Base-by-base conservation (phyloP, 139 green algal genomes). In the Chlamydomonas sp. region DNA sequence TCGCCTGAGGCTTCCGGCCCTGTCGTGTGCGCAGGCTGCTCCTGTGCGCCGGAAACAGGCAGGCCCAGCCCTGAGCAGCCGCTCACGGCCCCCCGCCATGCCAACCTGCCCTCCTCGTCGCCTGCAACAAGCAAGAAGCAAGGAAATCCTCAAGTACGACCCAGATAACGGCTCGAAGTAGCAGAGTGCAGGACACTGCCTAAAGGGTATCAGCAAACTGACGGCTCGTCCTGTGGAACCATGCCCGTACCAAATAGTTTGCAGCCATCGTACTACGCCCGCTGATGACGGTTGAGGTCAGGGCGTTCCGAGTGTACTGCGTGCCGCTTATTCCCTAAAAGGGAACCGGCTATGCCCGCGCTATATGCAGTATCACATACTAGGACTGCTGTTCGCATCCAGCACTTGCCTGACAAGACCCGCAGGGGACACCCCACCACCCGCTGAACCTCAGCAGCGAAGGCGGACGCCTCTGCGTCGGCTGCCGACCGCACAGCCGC, bases 41-140 rank as follows among this genome's bases (percentile, higher is more conserved):
- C 14, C 15, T 20, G 69, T 57, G 5, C 69, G 15, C 20, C 61
- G 73, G 73, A 12, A 5, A 6, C 14, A 12, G n/a, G 73, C 18
- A 5, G 62, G 15, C n/a, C 18, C 20, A 62, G 20, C 2, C 66
- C 67, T 57, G 8, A 85, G 68, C 31, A 49, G 63, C 84, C 63
- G 63, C 75, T 66, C 20, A 68, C 67, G n/a, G 79, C 84, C 15
- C 85, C 85, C 0, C 77, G 76, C 63, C 82, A 90, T 8, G 86
- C 71, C 63, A 90, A 79, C 2, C 62, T 14, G 2, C 86, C 86
- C 61, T 90, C 86, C 4, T 90, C 73, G 31, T 86, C 79, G 2
- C 79, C 86, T 83, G 86, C 49, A 66, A 20, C 18, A 31, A 63
- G 31, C 59, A 62, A 49, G 60, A 14, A 68, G 59, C 18, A 14